Conservation (phyloP, 441 rosid species). For the Adansonia madagascariensis region DNA sequence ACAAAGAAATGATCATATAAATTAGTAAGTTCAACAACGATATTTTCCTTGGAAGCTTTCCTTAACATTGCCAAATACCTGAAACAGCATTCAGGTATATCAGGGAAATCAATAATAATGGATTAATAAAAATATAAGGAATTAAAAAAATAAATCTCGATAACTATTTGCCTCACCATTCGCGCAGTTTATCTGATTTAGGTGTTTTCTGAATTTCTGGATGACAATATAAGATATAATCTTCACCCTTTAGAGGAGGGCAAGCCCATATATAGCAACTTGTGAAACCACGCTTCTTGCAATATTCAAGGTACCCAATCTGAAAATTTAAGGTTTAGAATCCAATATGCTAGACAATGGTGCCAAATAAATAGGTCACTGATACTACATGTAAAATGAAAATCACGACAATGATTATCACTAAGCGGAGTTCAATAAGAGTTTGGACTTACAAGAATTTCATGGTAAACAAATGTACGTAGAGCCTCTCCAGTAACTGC, state of each 20-base stretch:
- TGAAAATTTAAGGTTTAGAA: conserved; percentile 38
- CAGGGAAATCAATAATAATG: conserved; percentile 19
- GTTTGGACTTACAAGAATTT: conserved; percentile 75
- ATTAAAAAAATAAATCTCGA: not conserved
- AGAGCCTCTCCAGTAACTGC: conserved; percentile 95
- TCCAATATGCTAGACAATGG: conserved; percentile 17
- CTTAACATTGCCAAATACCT: conserved; percentile 94
- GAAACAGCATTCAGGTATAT: conserved; percentile 30
- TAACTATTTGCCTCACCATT: conserved; percentile 67
- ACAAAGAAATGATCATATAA: conserved; percentile 92
- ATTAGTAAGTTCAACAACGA: conserved; percentile 91
- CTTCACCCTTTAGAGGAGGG: conserved; percentile 99
- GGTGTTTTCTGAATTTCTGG: conserved; percentile 99
- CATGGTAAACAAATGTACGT: conserved; percentile 97
- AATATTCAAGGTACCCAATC: conserved; percentile 99
- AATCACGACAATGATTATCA: conserved; percentile 16
- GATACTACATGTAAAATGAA: conserved; percentile 23
- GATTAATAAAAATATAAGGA: not conserved
- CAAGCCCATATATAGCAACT: conserved; percentile 99
- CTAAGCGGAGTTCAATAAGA: not conserved
- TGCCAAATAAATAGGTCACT: conserved; percentile 10
- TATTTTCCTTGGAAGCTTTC: conserved; percentile 85
- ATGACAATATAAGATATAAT: conserved; percentile 96
- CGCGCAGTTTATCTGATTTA: conserved; percentile 96
- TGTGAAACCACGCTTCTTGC: conserved; percentile 98